phyloP scores from a whole-genome alignment of 352 stramenopile species.

The Blastocystis sp. region DNA sequence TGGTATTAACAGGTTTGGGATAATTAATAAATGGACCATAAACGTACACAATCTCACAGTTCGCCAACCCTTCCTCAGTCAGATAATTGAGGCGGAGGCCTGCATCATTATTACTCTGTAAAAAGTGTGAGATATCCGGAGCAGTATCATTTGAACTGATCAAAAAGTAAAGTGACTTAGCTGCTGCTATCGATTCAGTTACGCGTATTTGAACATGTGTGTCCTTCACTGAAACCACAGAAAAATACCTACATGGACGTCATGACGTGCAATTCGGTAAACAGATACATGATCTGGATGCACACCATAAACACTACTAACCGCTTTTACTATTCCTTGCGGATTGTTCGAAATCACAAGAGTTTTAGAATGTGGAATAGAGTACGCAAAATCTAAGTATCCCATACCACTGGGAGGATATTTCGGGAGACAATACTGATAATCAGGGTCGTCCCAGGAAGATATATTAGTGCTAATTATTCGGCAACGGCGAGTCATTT shows the following conservation, averaged over 20 bases:
- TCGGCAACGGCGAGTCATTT: constrained; percentile 40
- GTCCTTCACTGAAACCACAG: neutral
- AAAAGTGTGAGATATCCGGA: neutral
- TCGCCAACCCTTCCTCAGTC: constrained; percentile 6
- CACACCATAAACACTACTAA: neutral
- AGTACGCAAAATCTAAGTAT: neutral
- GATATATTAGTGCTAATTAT: neutral
- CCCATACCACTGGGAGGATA: neutral
- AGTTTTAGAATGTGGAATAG: constrained; percentile 14
- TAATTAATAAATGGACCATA: neutral
- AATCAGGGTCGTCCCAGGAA: constrained; percentile 31
- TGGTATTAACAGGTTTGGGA: neutral
- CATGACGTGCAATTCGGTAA: neutral
- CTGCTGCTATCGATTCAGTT: neutral
- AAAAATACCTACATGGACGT: neutral
- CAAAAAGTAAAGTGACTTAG: neutral
- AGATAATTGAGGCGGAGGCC: neutral
- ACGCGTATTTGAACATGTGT: neutral
- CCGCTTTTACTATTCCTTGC: neutral
- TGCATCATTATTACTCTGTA: neutral
- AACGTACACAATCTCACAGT: neutral
- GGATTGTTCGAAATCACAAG: constrained; percentile 15
- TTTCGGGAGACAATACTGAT: neutral
- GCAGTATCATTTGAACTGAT: neutral
- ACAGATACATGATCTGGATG: neutral